Evolutionary conservation across 306 rosid species (phyloP).

Genomic region (Vigna mungo): DNA sequence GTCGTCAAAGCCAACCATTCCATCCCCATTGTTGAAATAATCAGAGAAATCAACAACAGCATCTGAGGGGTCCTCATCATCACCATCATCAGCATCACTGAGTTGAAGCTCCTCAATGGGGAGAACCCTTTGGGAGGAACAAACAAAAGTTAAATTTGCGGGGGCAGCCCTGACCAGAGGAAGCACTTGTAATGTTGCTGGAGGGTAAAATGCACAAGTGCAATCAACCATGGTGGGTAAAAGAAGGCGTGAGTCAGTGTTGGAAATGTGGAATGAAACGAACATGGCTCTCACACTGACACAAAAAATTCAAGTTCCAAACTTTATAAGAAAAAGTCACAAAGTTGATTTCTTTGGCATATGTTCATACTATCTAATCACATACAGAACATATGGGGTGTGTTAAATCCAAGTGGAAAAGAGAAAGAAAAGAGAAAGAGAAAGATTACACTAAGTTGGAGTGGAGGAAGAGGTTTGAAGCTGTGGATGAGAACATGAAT

Average conservation of each 20-base stretch:
- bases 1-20: slow-evolving; percentile 23
- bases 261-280: slow-evolving; percentile 46
- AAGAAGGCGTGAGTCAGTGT: slow-evolving; percentile 40
- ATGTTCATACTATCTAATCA: background rate
- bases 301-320: slow-evolving; percentile 39
- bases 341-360: background rate
- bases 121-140: slow-evolving; percentile 48
- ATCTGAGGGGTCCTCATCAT: slow-evolving; percentile 44
- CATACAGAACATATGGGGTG: too few relatives aligned
- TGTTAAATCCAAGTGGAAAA: background rate
- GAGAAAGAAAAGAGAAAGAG: background rate
- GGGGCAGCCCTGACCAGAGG: slow-evolving; percentile 47
- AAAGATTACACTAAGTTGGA: slow-evolving; percentile 43
- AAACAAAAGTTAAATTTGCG: slow-evolving; percentile 39
- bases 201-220: slow-evolving; percentile 38
- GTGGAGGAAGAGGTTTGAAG: slow-evolving; percentile 29
- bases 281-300: slow-evolving; percentile 63
- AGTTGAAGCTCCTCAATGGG: slow-evolving; percentile 48
- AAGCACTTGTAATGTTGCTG: slow-evolving; percentile 35
- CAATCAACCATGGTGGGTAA: slow-evolving; percentile 49
- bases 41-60: slow-evolving; percentile 37
- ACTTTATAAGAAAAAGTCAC: slow-evolving; percentile 1
- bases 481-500: background rate
- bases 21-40: slow-evolving; percentile 38
- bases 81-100: slow-evolving; percentile 31